A percentile compares a stretch with the other conserved stretches of the same genome.
Conservation (phyloP, 352 stramenopile genomes). For the Pythium oligandrum region DNA sequence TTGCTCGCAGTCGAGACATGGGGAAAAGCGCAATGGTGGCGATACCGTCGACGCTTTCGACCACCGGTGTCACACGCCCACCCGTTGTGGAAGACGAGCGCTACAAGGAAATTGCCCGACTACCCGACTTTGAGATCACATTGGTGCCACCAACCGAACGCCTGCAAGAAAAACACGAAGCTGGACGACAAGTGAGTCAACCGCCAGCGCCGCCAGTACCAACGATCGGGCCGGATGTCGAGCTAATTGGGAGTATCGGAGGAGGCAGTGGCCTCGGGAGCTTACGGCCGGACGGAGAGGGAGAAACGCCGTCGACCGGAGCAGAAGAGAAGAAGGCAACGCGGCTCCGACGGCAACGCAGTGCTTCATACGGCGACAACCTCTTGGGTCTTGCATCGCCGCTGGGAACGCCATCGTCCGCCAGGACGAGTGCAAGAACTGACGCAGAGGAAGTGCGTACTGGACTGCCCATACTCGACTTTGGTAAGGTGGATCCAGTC, state of each 20-base stretch:
- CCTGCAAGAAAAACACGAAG: slow-evolving; percentile 43
- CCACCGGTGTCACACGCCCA: slow-evolving; percentile 25
- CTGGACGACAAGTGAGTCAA: slow-evolving; percentile 40
- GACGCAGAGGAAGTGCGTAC: slow-evolving; percentile 3
- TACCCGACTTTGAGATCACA: slow-evolving; percentile 28
- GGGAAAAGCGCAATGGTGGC: neutral
- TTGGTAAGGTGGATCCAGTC: slow-evolving; percentile 32
- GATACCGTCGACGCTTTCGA: neutral
- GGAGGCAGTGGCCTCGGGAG: too few relatives aligned
- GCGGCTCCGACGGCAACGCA: slow-evolving; percentile 2
- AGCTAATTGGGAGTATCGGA: slow-evolving; percentile 10
- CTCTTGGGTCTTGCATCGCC: neutral
- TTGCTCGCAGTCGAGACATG: slow-evolving; percentile 16
- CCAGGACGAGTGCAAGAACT: slow-evolving; percentile 4
- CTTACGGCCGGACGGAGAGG: too few relatives aligned
- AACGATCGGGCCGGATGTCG: slow-evolving; percentile 29
- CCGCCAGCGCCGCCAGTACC: slow-evolving; percentile 49
- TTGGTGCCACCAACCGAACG: slow-evolving; percentile 10
- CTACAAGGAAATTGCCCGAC: slow-evolving; percentile 34
- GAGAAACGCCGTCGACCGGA: too few relatives aligned
- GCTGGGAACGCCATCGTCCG: slow-evolving; percentile 4
- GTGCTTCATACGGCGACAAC: too few relatives aligned
- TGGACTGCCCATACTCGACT: slow-evolving; percentile 14
- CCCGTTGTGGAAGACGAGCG: slow-evolving; percentile 36
- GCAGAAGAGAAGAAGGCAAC: slow-evolving; percentile 4